A percentile compares a stretch with the other conserved stretches of the same genome.
phyloP scores from a whole-genome alignment of 139 green algal genomes.

The Micromonas commoda region DNA sequence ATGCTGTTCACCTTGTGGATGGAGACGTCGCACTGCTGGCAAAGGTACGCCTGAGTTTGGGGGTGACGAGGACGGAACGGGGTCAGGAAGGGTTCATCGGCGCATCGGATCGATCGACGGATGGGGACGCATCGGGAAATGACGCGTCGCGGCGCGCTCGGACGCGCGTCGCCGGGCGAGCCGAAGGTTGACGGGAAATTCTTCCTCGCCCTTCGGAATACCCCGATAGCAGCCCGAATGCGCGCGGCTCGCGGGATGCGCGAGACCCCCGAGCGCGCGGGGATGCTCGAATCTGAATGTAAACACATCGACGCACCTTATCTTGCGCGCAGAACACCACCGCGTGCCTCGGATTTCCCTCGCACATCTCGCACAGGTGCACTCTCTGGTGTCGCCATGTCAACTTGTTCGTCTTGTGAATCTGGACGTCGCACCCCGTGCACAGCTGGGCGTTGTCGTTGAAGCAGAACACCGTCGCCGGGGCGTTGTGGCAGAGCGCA shows the following conservation, averaged over 20 bases:
- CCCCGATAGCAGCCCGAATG: too few species aligned
- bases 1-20: background rate
- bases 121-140: background rate
- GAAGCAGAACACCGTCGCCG: background rate
- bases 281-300: too few species aligned
- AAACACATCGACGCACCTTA: background rate
- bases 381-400: background rate
- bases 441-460: background rate
- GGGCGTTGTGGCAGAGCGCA: background rate
- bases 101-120: background rate
- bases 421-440: background rate
- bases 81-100: background rate
- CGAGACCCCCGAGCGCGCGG: too few species aligned
- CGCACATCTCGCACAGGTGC: slow-evolving; percentile 1
- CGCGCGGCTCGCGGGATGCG: too few species aligned
- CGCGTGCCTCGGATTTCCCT: background rate
- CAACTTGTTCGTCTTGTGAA: background rate
- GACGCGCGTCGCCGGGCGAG: too few species aligned
- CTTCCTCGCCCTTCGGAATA: too few species aligned
- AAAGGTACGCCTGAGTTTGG: slow-evolving; percentile 9
- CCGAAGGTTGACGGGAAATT: too few species aligned
- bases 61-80: background rate
- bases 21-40: background rate
- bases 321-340: slow-evolving; percentile 12
- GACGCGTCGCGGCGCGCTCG: too few species aligned